phyloP scores from a whole-genome alignment of 164 flowering plant species.

The Vitis vinifera region ASM3070453v1 NC_081822.1:2379501-2380000 shows the following conservation, averaged over 20 bases:
- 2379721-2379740: background rate
- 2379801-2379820: slow-evolving; percentile 35
- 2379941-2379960: slow-evolving; percentile 23
- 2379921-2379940: background rate
- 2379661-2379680: too few species aligned
- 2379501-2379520: too few species aligned
- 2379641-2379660: too few species aligned
- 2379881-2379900: background rate
- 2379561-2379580: too few species aligned
- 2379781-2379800: slow-evolving; percentile 26
- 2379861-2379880: background rate
- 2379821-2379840: slow-evolving; percentile 38
- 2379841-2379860: slow-evolving; percentile 27
- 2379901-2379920: background rate
- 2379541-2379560: too few species aligned
- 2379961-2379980: slow-evolving; percentile 34
- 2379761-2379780: background rate
- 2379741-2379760: background rate
- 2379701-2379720: background rate
- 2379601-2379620: too few species aligned
- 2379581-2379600: too few species aligned
- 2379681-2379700: too few species aligned
- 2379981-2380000: slow-evolving; percentile 35
- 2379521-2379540: too few species aligned
- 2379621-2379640: too few species aligned